phyloP scores from a whole-genome alignment of 768 basidiomycete species.

The Calocybe gangraenosa region DNA sequence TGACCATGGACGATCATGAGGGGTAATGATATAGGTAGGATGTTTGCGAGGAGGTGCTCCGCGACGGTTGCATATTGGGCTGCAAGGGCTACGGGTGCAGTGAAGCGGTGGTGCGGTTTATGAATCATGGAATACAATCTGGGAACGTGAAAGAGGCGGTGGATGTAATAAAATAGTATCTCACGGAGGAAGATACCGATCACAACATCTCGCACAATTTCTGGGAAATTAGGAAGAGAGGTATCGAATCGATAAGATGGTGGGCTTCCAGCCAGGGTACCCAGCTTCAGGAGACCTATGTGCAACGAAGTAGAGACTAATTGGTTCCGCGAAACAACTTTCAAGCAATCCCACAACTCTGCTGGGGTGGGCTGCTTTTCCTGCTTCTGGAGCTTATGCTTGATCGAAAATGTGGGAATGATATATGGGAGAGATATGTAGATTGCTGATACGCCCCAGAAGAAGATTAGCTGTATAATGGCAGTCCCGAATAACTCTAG shows the following conservation, averaged over 20 bases:
- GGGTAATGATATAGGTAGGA: constrained; percentile 23
- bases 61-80: constrained; percentile 23
- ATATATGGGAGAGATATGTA: constrained; percentile 20
- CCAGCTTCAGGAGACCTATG: constrained; percentile 12
- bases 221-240: constrained; percentile 13
- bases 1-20: constrained; percentile 22
- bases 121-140: constrained; percentile 23
- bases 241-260: constrained; percentile 18
- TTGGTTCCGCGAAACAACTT: constrained; percentile 21
- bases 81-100: constrained; percentile 25
- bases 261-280: constrained; percentile 1
- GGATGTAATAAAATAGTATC: constrained; percentile 26
- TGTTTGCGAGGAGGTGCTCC: constrained; percentile 25
- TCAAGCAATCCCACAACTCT: constrained; percentile 22
- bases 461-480: constrained; percentile 19
- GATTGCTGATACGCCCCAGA: constrained; percentile 20
- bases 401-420: constrained; percentile 20
- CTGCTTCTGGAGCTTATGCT: constrained; percentile 23
- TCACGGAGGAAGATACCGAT: constrained; percentile 22
- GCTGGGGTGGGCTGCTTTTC: constrained; percentile 20
- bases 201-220: constrained; percentile 19
- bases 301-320: constrained; percentile 19
- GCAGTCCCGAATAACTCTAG: constrained; percentile 22
- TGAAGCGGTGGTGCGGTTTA: constrained; percentile 28
- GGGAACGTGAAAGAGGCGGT: constrained; percentile 24